These are phyloP conservation scores for Plectosphaerella plurivora DNA, from an alignment of 2,329 filamentous ascomycete genomes.

Conservation along the genomic window DNA sequence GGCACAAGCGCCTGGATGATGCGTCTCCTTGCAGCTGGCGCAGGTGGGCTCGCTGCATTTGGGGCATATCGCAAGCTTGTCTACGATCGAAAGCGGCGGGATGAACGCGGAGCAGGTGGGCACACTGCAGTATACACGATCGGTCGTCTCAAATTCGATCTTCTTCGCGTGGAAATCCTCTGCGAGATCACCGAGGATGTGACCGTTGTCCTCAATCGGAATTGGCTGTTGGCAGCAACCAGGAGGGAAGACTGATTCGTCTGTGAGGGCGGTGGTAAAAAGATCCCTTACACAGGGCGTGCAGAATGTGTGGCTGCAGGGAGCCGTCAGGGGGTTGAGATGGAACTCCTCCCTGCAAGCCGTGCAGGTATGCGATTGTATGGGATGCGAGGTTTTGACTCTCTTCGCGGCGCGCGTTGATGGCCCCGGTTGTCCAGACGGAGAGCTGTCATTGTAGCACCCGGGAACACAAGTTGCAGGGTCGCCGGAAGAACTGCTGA, in stretches of 20 bases:
- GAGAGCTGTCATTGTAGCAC: no score
- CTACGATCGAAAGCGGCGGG: slow-evolving; percentile 8
- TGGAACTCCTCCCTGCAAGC: not conserved
- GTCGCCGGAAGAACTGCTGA: no score
- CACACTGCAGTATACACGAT: slow-evolving; percentile 47
- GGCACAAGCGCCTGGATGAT: no score
- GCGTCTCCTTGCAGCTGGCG: slow-evolving; percentile 34
- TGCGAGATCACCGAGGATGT: slow-evolving; percentile 32
- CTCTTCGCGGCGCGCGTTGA: not conserved
- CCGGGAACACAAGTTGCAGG: no score
- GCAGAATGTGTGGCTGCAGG: slow-evolving; percentile 49
- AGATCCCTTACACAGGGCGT: slow-evolving; percentile 37
- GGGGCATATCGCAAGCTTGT: slow-evolving; percentile 31
- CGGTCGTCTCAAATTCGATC: slow-evolving; percentile 39
- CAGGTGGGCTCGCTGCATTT: slow-evolving; percentile 44
- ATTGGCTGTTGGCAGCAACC: slow-evolving; percentile 45
- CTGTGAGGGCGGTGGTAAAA: slow-evolving; percentile 34
- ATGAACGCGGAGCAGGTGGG: slow-evolving; percentile 43
- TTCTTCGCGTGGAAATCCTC: slow-evolving; percentile 36
- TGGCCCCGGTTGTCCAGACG: no score
- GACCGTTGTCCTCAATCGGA: slow-evolving; percentile 22
- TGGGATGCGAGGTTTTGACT: no score
- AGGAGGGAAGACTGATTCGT: slow-evolving; percentile 52
- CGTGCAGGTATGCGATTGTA: not conserved
- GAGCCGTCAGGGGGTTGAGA: slow-evolving; percentile 5